Evolutionary conservation across 192 early-diverging fungal genomes (phyloP), one percentile per base, ranked within the genome.

Genomic region (Lobosporangium transversale): DNA sequence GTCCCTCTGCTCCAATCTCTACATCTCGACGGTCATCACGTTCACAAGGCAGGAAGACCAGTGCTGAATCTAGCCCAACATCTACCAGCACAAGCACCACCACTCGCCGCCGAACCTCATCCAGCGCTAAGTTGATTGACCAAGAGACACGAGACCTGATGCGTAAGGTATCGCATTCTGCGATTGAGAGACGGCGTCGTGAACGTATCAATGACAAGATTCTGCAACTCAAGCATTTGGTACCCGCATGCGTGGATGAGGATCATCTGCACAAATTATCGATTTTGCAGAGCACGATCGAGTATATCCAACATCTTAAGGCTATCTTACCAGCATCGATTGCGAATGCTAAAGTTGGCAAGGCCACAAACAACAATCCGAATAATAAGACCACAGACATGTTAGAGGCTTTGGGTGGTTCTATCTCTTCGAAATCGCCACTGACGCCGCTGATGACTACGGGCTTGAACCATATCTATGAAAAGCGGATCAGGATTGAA

Each of bases 201-300:
- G 93, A 95, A 58, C 85, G 91, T 27, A 96, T 92, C 67, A 96
- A 96, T 70, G 88, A 89, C 56, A 89, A 91, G 70, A 91, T 96
- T 29, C 63, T 88, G 40, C 86, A 92, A 47, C 84, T 96, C 31
- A 91, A 90, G 73, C 68, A 80, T 27, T 79, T 96, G 7, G 87
- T 94, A 18, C 93, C 94, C 2, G 58, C 83, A 15, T 92, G 90
- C 68, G 79, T 83, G 1, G 82, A 87, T 53, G 85, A 85, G 66
- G 87, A 88, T 43, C 84, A 87, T 55, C 68, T 92, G 11, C 90
- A 93, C 73, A 93, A 93, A 78, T 80, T 93, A 40, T 80, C 73
- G 24, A 88, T 93, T 33, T 79, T 93, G 4, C 88, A 93, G 58
- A 81, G 81, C 29, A 87, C 90, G 11, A 91, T 93, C 57, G 90